phyloP scores from a whole-genome alignment of 2,329 filamentous ascomycete genomes.

The Herpotrichia juniperi region DNA sequence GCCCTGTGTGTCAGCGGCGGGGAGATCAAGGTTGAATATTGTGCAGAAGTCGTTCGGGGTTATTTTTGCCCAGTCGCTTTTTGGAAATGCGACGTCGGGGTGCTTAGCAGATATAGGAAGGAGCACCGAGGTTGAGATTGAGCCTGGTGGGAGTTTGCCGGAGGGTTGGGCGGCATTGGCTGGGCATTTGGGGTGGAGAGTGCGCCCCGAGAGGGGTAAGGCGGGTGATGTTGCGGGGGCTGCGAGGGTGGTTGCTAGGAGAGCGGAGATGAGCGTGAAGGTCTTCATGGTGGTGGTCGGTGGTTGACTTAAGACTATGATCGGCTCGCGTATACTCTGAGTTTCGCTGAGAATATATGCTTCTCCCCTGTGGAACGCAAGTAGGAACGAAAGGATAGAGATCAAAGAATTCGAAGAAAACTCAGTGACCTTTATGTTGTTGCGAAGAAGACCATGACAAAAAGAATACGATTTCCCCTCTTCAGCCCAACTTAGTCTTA shows the following conservation, averaged over 20 bases:
- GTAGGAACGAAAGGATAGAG: too few species aligned
- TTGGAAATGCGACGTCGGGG: conserved; percentile 25
- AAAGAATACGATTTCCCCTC: too few species aligned
- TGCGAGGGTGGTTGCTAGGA: conserved; percentile 46
- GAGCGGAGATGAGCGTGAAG: conserved; percentile 38
- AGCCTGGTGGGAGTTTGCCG: conserved; percentile 27
- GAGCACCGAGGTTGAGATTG: conserved; percentile 24
- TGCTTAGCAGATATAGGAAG: conserved; percentile 26
- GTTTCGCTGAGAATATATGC: too few species aligned
- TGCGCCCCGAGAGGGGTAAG: conserved; percentile 33
- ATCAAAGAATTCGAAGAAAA: too few species aligned
- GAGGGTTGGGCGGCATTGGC: conserved; percentile 24
- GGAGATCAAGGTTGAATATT: conserved; percentile 35
- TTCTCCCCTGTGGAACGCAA: too few species aligned
- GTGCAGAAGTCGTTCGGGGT: conserved; percentile 37
- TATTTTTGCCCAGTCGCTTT: conserved; percentile 21
- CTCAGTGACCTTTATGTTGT: too few species aligned
- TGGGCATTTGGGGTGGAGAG: conserved; percentile 27
- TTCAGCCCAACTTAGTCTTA: too few species aligned
- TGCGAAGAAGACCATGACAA: too few species aligned
- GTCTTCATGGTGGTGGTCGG: conserved; percentile 30
- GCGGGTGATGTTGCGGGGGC: conserved; percentile 35
- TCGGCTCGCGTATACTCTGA: too few species aligned
- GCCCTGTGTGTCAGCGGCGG: conserved; percentile 22
- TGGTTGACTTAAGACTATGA: too few species aligned